Evolutionary conservation across 345 rosid species (phyloP).

Genomic region (Boechera stricta): DNA sequence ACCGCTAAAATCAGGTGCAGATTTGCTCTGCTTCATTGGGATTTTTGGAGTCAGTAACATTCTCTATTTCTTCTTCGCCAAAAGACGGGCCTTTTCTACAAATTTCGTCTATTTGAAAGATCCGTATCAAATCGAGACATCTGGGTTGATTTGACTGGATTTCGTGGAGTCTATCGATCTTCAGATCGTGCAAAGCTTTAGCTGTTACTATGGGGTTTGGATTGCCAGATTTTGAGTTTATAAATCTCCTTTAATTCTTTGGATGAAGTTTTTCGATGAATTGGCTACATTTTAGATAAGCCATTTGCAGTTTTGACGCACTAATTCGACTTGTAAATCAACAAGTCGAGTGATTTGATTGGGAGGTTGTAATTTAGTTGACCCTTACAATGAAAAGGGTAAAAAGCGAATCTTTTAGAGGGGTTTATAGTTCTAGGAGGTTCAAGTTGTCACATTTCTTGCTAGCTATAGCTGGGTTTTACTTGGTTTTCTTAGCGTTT

Average conservation of each 20-base stretch:
- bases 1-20: neutral
- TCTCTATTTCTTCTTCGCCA: neutral
- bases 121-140: slow-evolving; percentile 18
- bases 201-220: slow-evolving; percentile 9
- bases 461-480: slow-evolving; percentile 65
- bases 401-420: slow-evolving; percentile 60
- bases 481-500: slow-evolving; percentile 75
- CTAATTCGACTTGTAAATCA: slow-evolving; percentile 12
- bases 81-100: neutral
- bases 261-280: slow-evolving; percentile 34
- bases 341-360: slow-evolving; percentile 38
- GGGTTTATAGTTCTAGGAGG: slow-evolving; percentile 56
- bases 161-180: slow-evolving; percentile 10
- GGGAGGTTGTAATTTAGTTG: slow-evolving; percentile 39
- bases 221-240: slow-evolving; percentile 21
- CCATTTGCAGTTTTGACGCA: slow-evolving; percentile 27
- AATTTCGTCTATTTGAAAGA: slow-evolving; percentile 8
- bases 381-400: slow-evolving; percentile 71
- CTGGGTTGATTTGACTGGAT: slow-evolving; percentile 35
- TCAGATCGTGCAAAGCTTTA: slow-evolving; percentile 35
- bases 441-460: slow-evolving; percentile 79
- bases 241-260: slow-evolving; percentile 19
- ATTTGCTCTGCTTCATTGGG: slow-evolving; percentile 16
- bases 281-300: slow-evolving; percentile 32
- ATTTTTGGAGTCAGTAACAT: neutral